Conservation (phyloP, 2,329 filamentous ascomycete species). For the Cephalotrichum gorgonifer region DNA sequence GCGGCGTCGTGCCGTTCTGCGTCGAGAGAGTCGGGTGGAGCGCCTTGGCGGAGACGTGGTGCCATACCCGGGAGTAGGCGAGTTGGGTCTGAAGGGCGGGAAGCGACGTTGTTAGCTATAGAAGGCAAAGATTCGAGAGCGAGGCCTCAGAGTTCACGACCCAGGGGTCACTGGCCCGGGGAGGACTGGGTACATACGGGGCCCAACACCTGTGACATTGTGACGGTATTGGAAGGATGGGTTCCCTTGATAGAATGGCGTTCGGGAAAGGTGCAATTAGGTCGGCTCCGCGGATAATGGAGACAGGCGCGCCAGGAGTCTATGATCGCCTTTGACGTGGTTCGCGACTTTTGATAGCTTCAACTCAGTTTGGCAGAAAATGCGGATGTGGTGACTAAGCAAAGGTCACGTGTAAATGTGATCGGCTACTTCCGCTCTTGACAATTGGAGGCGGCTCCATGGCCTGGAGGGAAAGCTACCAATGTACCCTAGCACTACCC, state of each 20-base stretch:
- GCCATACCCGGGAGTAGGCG: slow-evolving; percentile 94
- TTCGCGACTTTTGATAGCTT: neutral
- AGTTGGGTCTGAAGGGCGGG: slow-evolving; percentile 72
- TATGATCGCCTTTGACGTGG: neutral
- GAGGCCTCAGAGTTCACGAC: neutral
- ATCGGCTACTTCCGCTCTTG: neutral
- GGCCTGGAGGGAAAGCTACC: neutral
- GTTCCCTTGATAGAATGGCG: slow-evolving; percentile 3
- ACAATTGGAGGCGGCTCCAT: neutral
- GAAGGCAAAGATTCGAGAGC: neutral
- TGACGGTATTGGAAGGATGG: slow-evolving; percentile 13
- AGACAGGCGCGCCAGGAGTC: neutral
- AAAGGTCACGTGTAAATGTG: neutral
- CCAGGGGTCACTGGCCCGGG: too few relatives aligned
- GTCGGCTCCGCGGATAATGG: neutral
- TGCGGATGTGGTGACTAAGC: neutral
- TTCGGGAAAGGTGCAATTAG: slow-evolving; percentile 3
- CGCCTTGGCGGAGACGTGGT: slow-evolving; percentile 65
- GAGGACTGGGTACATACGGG: slow-evolving; percentile 54
- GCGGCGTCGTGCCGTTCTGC: slow-evolving; percentile 48
- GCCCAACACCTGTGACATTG: slow-evolving; percentile 72
- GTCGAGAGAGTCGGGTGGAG: slow-evolving; percentile 53
- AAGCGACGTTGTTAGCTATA: neutral
- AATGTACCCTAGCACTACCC: too few relatives aligned
- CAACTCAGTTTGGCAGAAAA: neutral